A percentile compares a stretch with the other conserved stretches of the same genome.
These are phyloP conservation scores for Ceratocystis cacaofunesta DNA, from an alignment of 2,329 filamentous ascomycete species.

Conservation along the genomic window DNA sequence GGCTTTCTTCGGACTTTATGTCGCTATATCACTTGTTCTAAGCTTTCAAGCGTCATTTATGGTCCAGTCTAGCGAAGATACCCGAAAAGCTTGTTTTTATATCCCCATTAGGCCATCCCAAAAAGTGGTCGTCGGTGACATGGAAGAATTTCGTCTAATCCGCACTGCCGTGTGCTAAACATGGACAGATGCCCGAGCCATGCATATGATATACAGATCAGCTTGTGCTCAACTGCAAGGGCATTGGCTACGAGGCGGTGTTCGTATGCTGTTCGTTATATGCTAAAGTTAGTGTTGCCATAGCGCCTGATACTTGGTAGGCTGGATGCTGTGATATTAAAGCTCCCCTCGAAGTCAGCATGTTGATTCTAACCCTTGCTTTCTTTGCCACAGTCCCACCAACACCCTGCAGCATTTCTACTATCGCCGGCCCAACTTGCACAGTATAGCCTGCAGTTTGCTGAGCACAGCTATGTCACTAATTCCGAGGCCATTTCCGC, in stretches of 20 bases:
- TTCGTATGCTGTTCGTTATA: constrained; percentile 30
- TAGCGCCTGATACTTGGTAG: constrained; percentile 20
- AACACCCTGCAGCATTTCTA: constrained; percentile 26
- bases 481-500: constrained; percentile 47
- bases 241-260: constrained; percentile 50
- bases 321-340: constrained; percentile 52
- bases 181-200: background rate
- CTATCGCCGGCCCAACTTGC: constrained; percentile 31
- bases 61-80: background rate
- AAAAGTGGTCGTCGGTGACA: constrained; percentile 51
- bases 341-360: constrained; percentile 39
- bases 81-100: constrained; percentile 40
- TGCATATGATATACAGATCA: constrained; percentile 34
- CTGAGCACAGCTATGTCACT: constrained; percentile 45
- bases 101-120: constrained; percentile 38
- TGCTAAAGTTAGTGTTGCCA: background rate
- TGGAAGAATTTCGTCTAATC: constrained; percentile 45
- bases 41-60: background rate
- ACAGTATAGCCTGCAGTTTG: constrained; percentile 40
- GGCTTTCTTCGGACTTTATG: no score
- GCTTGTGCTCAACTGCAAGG: constrained; percentile 52
- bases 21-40: no score
- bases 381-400: background rate
- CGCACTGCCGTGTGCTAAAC: background rate
- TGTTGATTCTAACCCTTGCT: constrained; percentile 18